Evolutionary conservation across 352 stramenopile genomes (phyloP).

Genomic region (Hyaloperonospora brassicae): DNA sequence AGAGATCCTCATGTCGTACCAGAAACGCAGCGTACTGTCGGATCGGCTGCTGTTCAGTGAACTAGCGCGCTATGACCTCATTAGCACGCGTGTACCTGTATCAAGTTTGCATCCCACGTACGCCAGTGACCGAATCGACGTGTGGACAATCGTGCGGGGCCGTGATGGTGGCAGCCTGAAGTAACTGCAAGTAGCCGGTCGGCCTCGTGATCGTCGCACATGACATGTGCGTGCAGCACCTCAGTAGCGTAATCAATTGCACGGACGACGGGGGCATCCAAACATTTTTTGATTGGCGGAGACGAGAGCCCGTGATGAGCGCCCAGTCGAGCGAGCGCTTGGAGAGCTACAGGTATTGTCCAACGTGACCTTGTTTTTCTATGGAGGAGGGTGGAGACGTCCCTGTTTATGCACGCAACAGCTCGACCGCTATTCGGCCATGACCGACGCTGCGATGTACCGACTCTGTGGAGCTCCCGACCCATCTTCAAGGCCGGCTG

Average conservation of each 20-base stretch:
- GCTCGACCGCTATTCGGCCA: too few relatives aligned
- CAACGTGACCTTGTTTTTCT: too few relatives aligned
- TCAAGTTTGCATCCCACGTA: constrained; percentile 36
- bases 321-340: too few relatives aligned
- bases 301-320: too few relatives aligned
- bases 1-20: constrained; percentile 59
- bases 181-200: constrained; percentile 15
- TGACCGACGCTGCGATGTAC: too few relatives aligned
- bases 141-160: constrained; percentile 34
- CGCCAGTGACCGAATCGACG: constrained; percentile 34
- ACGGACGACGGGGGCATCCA: constrained; percentile 9
- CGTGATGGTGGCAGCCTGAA: constrained; percentile 1
- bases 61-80: constrained; percentile 28
- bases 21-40: constrained; percentile 54
- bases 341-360: constrained; percentile 1
- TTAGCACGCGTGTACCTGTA: constrained; percentile 22
- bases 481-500: not conserved
- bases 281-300: constrained; percentile 10
- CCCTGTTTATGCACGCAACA: too few relatives aligned
- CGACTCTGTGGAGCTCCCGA: too few relatives aligned
- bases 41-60: constrained; percentile 53
- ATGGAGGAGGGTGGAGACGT: too few relatives aligned
- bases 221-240: constrained; percentile 4
- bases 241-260: constrained; percentile 5
- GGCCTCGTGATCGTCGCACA: not conserved